Conservation (phyloP, 2,329 filamentous ascomycete species). For the Penicillium oxalicum region DNA sequence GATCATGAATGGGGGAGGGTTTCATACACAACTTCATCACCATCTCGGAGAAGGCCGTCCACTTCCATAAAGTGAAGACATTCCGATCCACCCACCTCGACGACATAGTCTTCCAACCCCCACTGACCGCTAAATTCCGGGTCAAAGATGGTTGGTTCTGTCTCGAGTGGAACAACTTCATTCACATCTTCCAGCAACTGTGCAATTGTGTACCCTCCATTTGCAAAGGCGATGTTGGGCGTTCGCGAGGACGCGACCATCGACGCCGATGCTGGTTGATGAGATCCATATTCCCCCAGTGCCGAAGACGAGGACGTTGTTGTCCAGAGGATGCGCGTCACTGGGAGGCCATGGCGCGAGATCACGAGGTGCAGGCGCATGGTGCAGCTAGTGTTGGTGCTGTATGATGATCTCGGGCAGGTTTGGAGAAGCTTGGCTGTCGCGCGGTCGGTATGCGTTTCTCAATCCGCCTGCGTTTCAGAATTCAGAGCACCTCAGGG, state of each 20-base stretch:
- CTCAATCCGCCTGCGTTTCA: slow-evolving; percentile 2
- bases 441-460: neutral
- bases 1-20: neutral
- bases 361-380: slow-evolving; percentile 72
- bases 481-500: too few relatives aligned
- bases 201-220: slow-evolving; percentile 62
- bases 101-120: slow-evolving; percentile 84
- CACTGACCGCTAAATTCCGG: slow-evolving; percentile 50
- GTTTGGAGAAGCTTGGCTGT: neutral
- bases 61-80: slow-evolving; percentile 79
- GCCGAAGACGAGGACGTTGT: slow-evolving; percentile 41
- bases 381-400: slow-evolving; percentile 13
- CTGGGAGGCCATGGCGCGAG: slow-evolving; percentile 66
- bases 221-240: slow-evolving; percentile 32
- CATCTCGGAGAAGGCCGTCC: slow-evolving; percentile 64
- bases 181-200: slow-evolving; percentile 74
- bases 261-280: slow-evolving; percentile 26
- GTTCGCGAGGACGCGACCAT: slow-evolving; percentile 29
- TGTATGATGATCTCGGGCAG: slow-evolving; percentile 13
- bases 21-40: slow-evolving; percentile 73
- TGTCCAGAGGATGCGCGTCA: slow-evolving; percentile 66
- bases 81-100: slow-evolving; percentile 78
- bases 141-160: slow-evolving; percentile 38
- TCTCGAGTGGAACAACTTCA: slow-evolving; percentile 73
- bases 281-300: slow-evolving; percentile 11